phyloP scores from a whole-genome alignment of 2,329 filamentous ascomycete species.

The Fusarium sp. region DNA sequence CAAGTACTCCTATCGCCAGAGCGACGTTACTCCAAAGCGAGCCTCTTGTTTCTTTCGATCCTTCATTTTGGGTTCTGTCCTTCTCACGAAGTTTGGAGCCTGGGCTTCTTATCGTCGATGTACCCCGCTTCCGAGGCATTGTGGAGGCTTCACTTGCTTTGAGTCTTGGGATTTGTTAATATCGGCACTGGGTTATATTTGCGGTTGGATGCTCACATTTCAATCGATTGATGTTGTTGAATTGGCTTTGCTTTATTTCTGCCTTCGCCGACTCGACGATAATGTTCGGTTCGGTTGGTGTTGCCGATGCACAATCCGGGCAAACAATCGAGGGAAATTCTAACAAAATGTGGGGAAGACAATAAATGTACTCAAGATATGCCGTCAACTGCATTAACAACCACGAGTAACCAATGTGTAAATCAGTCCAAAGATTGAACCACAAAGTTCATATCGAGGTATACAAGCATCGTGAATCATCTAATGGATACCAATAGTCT shows the following conservation, averaged over 20 bases:
- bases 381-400: too few relatives aligned
- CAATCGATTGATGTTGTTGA: background rate
- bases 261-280: background rate
- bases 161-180: background rate
- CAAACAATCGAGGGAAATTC: background rate
- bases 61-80: background rate
- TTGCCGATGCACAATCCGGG: background rate
- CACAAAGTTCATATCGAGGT: too few relatives aligned
- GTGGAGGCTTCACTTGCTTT: background rate
- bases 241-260: background rate
- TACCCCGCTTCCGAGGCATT: conserved; percentile 32
- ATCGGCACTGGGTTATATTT: background rate
- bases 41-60: too few relatives aligned
- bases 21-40: background rate
- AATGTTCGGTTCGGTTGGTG: background rate
- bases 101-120: background rate
- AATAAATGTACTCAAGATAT: too few relatives aligned
- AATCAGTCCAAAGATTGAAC: too few relatives aligned
- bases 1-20: conserved; percentile 15
- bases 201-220: background rate
- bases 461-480: too few relatives aligned
- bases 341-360: background rate
- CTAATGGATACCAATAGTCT: too few relatives aligned
- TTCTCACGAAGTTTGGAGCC: background rate
- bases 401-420: too few relatives aligned